phyloP scores from a whole-genome alignment of 331 rosid species.

The Dryas integrifolia region DNA sequence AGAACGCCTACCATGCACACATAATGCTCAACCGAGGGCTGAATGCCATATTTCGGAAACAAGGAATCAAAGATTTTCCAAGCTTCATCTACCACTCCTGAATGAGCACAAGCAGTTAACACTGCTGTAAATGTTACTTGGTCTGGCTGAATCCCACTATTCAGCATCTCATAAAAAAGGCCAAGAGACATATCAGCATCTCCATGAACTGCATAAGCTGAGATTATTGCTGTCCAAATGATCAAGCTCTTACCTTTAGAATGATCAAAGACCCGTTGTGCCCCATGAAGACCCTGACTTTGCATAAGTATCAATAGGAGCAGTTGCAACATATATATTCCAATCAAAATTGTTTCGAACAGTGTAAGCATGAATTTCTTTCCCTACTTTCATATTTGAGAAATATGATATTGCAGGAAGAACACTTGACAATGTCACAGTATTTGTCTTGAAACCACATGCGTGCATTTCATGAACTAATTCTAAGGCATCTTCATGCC shows the following conservation, averaged over 20 bases:
- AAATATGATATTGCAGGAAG: slow-evolving; percentile 57
- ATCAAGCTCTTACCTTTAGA: slow-evolving; percentile 49
- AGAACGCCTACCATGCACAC: slow-evolving; percentile 87
- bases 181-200: slow-evolving; percentile 52
- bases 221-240: slow-evolving; percentile 74
- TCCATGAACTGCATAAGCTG: slow-evolving; percentile 76
- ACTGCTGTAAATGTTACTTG: slow-evolving; percentile 66
- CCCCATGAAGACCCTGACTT: slow-evolving; percentile 67
- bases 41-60: slow-evolving; percentile 47
- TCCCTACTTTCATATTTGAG: slow-evolving; percentile 61
- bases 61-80: slow-evolving; percentile 63
- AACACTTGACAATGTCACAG: slow-evolving; percentile 63
- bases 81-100: slow-evolving; percentile 72
- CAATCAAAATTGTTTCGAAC: slow-evolving; percentile 46
- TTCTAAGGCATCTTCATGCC: slow-evolving; percentile 42
- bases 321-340: slow-evolving; percentile 63
- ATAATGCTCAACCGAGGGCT: slow-evolving; percentile 77
- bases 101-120: slow-evolving; percentile 72
- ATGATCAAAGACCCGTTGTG: slow-evolving; percentile 53
- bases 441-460: slow-evolving; percentile 55
- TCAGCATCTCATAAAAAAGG: slow-evolving; percentile 57
- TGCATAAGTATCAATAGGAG: slow-evolving; percentile 65
- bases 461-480: slow-evolving; percentile 55
- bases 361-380: slow-evolving; percentile 76
- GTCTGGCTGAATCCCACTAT: slow-evolving; percentile 65